Evolutionary conservation across 805 yeast species (phyloP), one percentile per base, ranked within the genome.

Genomic region (Sugiyamaella lignohabitans): DNA sequence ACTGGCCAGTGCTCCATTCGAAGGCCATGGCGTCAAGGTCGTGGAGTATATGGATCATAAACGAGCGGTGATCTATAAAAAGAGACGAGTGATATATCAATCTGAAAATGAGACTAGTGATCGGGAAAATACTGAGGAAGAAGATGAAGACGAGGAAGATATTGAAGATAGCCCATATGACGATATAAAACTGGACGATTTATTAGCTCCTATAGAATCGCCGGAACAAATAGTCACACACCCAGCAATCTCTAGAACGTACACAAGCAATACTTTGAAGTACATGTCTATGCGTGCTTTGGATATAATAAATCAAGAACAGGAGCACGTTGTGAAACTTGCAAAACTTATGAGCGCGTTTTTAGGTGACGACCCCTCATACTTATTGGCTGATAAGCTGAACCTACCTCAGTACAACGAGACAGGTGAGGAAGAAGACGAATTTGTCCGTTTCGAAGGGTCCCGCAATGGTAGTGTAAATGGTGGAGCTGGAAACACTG

Each of bases 341-440:
- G 76, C 83, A 38, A 79, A 78, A 57, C 70, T 91, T 39, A 73
- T 93, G 65, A 85, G 82, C 51, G 80, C 84, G 1, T 79, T 91
- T 55, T 70, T 91, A 42, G 96, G 97, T 3, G 98, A 91, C 60
- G 91, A 87, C 60, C 84, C 94, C 53, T 71, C 71, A 38, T 79
- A 79, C 46, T 65, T 83, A 35, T 68, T 79, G 18, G 86, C 85
- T 30, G 78, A 76, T 19, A 76, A 78, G 41, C 63, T 89, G 64
- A 76, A 79, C 20, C 69, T 88, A 29, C 83, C 87, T 1, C 71
- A 66, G 22, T 49, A 55, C 35, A 53, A 53, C 21, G 20, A 18
- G n/a, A 35, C 36, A 21, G 64, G 55, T 14, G 60, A 55, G n/a
- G 59, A 54, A 3, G 32, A 27, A 27, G 32, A 27, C 8, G 32